A percentile compares a stretch with the other conserved stretches of the same genome.
Conservation (phyloP, 345 rosid genomes). For the Ceriops decandra region DNA sequence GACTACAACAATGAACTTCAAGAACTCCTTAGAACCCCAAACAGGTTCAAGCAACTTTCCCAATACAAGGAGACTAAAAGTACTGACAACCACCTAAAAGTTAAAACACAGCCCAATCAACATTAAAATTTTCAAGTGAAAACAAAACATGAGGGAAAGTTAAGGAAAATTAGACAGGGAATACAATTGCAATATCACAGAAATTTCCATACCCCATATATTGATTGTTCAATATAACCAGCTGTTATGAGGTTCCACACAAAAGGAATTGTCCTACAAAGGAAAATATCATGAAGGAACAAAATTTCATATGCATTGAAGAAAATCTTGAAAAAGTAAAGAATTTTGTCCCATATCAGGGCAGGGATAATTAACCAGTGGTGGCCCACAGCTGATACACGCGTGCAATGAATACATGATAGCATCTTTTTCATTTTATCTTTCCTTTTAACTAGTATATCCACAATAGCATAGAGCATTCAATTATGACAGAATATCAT, state of each 20-base stretch:
- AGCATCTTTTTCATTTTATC: no score
- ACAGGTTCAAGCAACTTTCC: constrained; percentile 95
- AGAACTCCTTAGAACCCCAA: constrained; percentile 95
- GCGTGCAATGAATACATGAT: no score
- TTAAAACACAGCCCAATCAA: constrained; percentile 1
- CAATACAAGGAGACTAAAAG: constrained; percentile 75
- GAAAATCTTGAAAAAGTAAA: constrained; percentile 3
- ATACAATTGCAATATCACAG: background rate
- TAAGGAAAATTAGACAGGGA: constrained; percentile 6
- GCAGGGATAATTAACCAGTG: background rate
- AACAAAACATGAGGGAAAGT: background rate
- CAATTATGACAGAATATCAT: no score
- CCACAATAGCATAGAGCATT: no score
- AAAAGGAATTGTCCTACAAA: constrained; percentile 89
- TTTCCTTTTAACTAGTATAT: no score
- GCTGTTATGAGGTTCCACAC: constrained; percentile 92
- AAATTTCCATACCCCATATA: constrained; percentile 66
- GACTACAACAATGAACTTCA: constrained; percentile 81
- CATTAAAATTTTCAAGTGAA: constrained; percentile 11
- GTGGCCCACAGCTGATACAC: no score
- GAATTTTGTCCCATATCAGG: background rate
- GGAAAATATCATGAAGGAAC: constrained; percentile 7
- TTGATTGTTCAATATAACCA: constrained; percentile 81
- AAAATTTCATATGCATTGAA: background rate
- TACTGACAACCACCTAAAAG: constrained; percentile 60